Base-by-base conservation (phyloP, 495 filamentous ascomycete species). In the Penicillium malachiteum region DNA sequence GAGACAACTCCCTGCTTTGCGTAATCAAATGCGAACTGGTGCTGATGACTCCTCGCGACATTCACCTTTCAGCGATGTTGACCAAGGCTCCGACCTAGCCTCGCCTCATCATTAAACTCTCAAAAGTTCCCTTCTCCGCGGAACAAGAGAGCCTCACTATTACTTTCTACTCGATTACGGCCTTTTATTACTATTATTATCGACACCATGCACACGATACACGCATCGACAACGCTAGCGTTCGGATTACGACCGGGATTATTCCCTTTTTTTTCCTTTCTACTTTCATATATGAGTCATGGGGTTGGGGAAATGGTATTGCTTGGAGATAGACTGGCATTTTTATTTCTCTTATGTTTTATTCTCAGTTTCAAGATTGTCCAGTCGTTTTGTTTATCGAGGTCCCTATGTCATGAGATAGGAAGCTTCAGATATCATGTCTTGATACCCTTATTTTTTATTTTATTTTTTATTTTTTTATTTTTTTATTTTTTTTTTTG, bases 1-100 rank as follows among this genome's bases (percentile, higher is more conserved):
- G 43, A 84, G 91, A 40, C 86, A 90, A 56, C 70, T 92, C n/a
- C 90, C 90, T 14, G 72, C 72, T 17, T 73, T 91, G 52, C 77
- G 84, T 26, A 85, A 82, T 45, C 78, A 82, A 51, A 72, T 76
- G 66, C 76, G 76, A 16, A 73, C 63, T 30, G 71, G 70, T 10
- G 70, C 63, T 5, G 40, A 63, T n/a, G 72, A 75, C 34, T 26
- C 21, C 21, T 65, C 65, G 37, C 58, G 72, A 46, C 69, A 75
- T 35, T 78, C 75, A 18, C 75, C 75, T 9, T 69, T 75, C 17
- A 78, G 75, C 57, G 75, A 78, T 48, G 58, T 71, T 33, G 75
- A 78, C 37, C 63, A 67, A 10, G 64, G 61, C 8, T 68, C 68
- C 14, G 70, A 74, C 35, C 63, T 73, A 38, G 59, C 66, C 3